Base-by-base conservation (phyloP, 192 early-diverging fungal species). In the Backusella morwellensis region DNA sequence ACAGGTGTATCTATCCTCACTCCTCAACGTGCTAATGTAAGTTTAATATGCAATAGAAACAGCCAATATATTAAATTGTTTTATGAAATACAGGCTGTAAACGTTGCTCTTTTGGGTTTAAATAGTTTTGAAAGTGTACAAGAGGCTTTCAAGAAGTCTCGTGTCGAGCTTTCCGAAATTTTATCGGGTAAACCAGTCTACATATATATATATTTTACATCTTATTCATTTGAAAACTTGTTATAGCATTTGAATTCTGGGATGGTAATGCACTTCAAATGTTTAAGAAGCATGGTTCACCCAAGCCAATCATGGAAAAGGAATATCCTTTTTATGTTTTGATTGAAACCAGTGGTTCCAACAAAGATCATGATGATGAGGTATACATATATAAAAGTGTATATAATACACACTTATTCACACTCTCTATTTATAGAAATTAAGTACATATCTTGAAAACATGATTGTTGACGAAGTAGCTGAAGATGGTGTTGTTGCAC, bases 191-290 rank as follows among this genome's bases (percentile, higher is more conserved):
- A 76, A 29, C 23, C 26, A 29, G 38, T 63, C 26, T 63, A 7
- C 7, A 1, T 63, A 2, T 29, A 21, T 54, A 21, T n/a, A 21
- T 59, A 2, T 59, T 23, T 59, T 26, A 9, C 11, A 50, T 0
- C 19, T 19, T 50, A n/a, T n/a, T 7, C 4, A 50, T 6, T 19
- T n/a, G 47, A 50, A 3, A 50, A n/a, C 32, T 35, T 68, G 15
- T 32, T 32, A 3, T 63, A 76, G 98, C 97, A 0, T 99, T 95
- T 78, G 98, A 99, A 85, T 99, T 99, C 78, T 99, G 95, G 93
- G 98, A 99, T 78, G 73, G 73, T 23, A 82, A 78, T 35, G 89
- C 92, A 44, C 85, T 95, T 73, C 78, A 90, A 32, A 84, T 97
- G 23, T 92, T 95, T 36, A 90, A 95, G 56, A 77, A 90, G 66